Conservation (phyloP, 805 yeast genomes). For the Candida xyloterini region DNA sequence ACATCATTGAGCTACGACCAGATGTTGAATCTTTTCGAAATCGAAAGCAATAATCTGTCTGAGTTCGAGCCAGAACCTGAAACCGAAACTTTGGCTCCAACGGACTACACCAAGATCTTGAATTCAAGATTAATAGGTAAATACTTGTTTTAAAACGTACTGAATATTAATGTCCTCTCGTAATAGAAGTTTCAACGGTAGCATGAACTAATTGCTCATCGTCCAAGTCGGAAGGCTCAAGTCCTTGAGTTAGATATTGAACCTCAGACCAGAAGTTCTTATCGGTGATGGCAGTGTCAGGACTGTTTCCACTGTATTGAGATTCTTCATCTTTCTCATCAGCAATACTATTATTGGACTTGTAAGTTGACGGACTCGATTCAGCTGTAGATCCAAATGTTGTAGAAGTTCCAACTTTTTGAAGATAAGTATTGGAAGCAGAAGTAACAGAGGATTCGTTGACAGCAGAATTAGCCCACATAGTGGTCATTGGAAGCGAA, state of each 20-base stretch:
- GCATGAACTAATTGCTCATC: conserved; percentile 17
- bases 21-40: not conserved
- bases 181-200: conserved; percentile 18
- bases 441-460: conserved; percentile 44
- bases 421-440: conserved; percentile 25
- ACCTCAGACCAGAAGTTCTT: conserved; percentile 32
- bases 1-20: not conserved
- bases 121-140: not conserved
- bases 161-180: conserved; percentile 2
- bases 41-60: not conserved
- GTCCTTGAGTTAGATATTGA: conserved; percentile 28
- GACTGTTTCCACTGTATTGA: conserved; percentile 12
- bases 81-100: not conserved
- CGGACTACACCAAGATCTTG: not conserved
- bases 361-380: conserved; percentile 11
- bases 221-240: conserved; percentile 24
- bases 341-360: conserved; percentile 5
- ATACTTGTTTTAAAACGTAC: not conserved
- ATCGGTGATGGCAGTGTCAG: conserved; percentile 22
- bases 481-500: conserved; percentile 76
- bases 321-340: conserved; percentile 19
- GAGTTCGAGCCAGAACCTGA: not conserved
- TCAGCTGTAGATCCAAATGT: conserved; percentile 14
- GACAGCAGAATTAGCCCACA: conserved; percentile 82
- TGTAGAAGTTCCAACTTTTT: conserved; percentile 14